These are phyloP conservation scores for Russula emetica DNA, from an alignment of 768 basidiomycete species.

Conservation along the genomic window DNA sequence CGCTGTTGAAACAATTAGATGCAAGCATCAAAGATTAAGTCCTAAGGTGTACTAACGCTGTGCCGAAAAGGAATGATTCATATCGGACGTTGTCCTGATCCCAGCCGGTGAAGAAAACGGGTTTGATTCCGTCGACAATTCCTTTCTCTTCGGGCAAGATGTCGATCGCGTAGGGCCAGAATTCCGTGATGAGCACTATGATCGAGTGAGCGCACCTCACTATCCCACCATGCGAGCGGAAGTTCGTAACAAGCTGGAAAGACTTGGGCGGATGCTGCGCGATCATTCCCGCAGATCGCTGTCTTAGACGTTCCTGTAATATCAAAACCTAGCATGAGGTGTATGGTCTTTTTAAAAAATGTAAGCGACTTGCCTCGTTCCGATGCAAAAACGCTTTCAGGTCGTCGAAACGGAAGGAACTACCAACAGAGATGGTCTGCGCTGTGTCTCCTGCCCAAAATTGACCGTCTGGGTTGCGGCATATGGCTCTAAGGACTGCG, in stretches of 20 bases:
- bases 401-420: slow-evolving; percentile 66
- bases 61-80: slow-evolving; percentile 36
- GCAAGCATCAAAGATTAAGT: not conserved
- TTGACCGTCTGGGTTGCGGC: slow-evolving; percentile 58
- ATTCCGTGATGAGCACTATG: slow-evolving; percentile 32
- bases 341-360: not conserved
- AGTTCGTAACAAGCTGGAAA: slow-evolving; percentile 36
- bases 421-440: slow-evolving; percentile 68
- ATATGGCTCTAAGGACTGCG: slow-evolving; percentile 57
- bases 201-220: slow-evolving; percentile 35
- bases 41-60: slow-evolving; percentile 28
- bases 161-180: slow-evolving; percentile 36
- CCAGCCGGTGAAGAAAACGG: slow-evolving; percentile 33
- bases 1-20: slow-evolving; percentile 12
- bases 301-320: slow-evolving; percentile 9
- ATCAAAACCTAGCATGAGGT: not conserved
- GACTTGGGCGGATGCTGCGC: slow-evolving; percentile 24
- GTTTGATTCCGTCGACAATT: slow-evolving; percentile 33
- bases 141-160: slow-evolving; percentile 33
- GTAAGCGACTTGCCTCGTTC: slow-evolving; percentile 44
- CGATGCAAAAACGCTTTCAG: slow-evolving; percentile 61
- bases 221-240: slow-evolving; percentile 38
- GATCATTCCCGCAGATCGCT: not conserved
- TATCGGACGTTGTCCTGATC: slow-evolving; percentile 32
- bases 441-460: slow-evolving; percentile 81